These are phyloP conservation scores for Hortiboletus campestris DNA, from an alignment of 768 basidiomycete genomes.

Conservation along the genomic window DNA sequence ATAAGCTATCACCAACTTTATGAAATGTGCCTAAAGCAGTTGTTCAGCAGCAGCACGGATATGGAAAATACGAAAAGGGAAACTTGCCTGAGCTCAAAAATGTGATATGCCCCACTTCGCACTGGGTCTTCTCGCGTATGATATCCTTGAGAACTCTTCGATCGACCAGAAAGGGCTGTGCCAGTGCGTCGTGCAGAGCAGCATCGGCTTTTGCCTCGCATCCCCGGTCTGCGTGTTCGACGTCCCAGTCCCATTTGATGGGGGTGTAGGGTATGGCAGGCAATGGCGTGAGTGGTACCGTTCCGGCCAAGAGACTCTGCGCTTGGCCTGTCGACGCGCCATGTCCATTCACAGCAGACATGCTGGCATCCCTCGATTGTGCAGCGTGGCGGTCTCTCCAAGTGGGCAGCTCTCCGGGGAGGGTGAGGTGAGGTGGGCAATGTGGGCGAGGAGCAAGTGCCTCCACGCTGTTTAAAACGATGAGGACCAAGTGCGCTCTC, in stretches of 20 bases:
- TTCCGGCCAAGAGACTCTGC: slow-evolving; percentile 17
- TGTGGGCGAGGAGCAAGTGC: background rate
- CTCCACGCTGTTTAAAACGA: background rate
- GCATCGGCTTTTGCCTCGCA: slow-evolving; percentile 64
- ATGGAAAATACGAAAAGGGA: slow-evolving; percentile 9
- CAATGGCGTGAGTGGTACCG: slow-evolving; percentile 16
- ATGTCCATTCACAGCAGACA: slow-evolving; percentile 8
- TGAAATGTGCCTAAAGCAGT: slow-evolving; percentile 72
- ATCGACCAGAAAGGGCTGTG: slow-evolving; percentile 71
- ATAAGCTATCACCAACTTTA: slow-evolving; percentile 47
- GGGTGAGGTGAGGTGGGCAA: background rate
- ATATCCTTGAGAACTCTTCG: slow-evolving; percentile 73
- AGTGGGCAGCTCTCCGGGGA: background rate
- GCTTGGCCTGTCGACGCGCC: background rate
- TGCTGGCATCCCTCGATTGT: slow-evolving; percentile 3
- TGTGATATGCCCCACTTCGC: slow-evolving; percentile 64
- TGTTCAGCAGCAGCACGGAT: slow-evolving; percentile 2
- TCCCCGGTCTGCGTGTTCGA: slow-evolving; percentile 68
- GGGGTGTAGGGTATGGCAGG: slow-evolving; percentile 6
- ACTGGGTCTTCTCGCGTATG: slow-evolving; percentile 64
- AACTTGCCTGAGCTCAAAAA: slow-evolving; percentile 73
- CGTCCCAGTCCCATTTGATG: slow-evolving; percentile 68
- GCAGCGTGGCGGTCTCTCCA: slow-evolving; percentile 10
- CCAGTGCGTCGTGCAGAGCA: slow-evolving; percentile 48
- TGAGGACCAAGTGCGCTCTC: background rate